These are phyloP conservation scores for Fusarium staphyleae DNA, from an alignment of 2,329 filamentous ascomycete species.

Conservation along the genomic window DNA sequence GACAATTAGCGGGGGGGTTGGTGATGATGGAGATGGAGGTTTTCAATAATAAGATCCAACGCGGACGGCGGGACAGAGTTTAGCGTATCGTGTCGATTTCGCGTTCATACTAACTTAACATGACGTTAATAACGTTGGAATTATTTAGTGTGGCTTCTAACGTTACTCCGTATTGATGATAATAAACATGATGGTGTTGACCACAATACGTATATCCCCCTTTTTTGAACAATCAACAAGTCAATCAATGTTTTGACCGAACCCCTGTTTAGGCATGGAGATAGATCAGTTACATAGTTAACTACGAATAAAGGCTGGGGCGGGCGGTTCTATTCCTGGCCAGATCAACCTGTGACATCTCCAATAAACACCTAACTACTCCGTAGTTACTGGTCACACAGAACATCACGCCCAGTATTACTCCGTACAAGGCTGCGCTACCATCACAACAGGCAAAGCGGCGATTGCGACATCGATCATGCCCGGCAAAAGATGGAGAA, in stretches of 20 bases:
- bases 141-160: no score
- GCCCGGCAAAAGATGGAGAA: conserved; percentile 25
- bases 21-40: conserved; percentile 16
- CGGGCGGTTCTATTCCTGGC: conserved; percentile 16
- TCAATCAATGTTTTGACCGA: no score
- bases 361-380: no score
- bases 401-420: not conserved
- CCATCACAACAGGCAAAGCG: conserved; percentile 33
- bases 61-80: conserved; percentile 14
- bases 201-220: no score
- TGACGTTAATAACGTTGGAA: no score
- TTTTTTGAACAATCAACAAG: no score
- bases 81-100: conserved; percentile 36
- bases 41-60: not conserved
- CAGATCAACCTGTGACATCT: not conserved
- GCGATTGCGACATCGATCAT: conserved; percentile 41
- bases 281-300: not conserved
- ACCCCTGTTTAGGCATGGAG: no score
- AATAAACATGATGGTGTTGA: no score
- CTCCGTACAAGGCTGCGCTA: conserved; percentile 30
- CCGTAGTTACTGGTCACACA: no score
- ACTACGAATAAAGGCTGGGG: conserved; percentile 12
- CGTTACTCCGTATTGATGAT: no score
- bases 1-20: conserved; percentile 29
- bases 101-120: no score